Evolutionary conservation across 805 yeast species (phyloP), one percentile per base, ranked within the genome.

Genomic region (Candida peoriensis): DNA sequence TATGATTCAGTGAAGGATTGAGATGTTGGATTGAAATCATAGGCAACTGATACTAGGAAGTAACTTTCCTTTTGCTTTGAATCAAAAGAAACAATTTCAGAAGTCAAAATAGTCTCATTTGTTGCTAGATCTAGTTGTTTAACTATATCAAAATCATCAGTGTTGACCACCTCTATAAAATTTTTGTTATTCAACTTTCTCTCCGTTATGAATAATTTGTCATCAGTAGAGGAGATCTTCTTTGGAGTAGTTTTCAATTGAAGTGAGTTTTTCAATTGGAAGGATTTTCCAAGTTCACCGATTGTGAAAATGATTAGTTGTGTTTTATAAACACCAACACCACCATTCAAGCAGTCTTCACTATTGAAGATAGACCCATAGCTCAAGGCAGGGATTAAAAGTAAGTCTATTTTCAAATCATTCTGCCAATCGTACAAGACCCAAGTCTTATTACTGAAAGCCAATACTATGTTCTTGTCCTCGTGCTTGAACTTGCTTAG

Each of bases 281-380:
- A 49, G 14, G 56, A 62, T 20, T 58, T 44, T 2, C 44, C 54
- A 13, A 58, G 36, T 17, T 61, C 60, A 6, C 76, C 80, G 23
- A 76, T 51, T 1, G 77, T 68, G 48, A 79, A 68, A 20, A 84
- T 81, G 2, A 68, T 57, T 38, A 86, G 58, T 15, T 61, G 66
- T 28, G 64, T 65, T 3, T 70, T 74, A 24, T 64, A 62, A 13
- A 83, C 64, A 0, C 84, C 88, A 19, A 86, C 76, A 4, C 80
- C 60, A 2, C 90, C 90, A 32, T 68, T 64, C 2, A 64, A 61
- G 36, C 72, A 64, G 40, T 83, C 93, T 39, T 74, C 84, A 28
- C 85, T 77, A 15, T 61, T 61, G 48, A 86, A 78, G 0, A 76
- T 60, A 8, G 74, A 59, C 0, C 79, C 81, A 23, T 57, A 55